Evolutionary conservation across 106 monocot genomes (phyloP), one percentile per base, ranked within the genome.

Genomic region (Dendrobium catenatum): DNA sequence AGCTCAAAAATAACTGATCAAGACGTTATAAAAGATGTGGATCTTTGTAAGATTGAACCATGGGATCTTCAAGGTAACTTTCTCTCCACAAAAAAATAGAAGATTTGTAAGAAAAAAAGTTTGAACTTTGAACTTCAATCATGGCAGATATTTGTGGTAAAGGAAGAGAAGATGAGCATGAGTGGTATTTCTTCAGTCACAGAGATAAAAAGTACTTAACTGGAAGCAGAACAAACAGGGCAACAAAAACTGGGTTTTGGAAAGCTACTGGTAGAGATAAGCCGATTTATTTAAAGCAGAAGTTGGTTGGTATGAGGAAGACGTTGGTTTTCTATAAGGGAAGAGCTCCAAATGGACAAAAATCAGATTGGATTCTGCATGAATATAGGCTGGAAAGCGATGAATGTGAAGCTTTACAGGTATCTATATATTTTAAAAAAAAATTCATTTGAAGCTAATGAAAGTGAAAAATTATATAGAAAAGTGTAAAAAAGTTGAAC

Each of bases 111-210:
- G 27, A 46, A 0, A 46, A 46, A 68, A 26, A 7, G 1, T 27
- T 37, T 37, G 3, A 3, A 37, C 3, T 37, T 37, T 37, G 56
- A 56, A 19, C 17, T 15, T 56, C 3, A 15, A 24, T 29, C 5
- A 7, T 68, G 22, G 9, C 27, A 18, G 46, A 46, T 46, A 4
- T 24, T 0, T 73, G 41, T 73, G 41, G 18, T 41, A 33, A 19
- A 24, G 2, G 15, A 54, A 4, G 17, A 66, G 6, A 51, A 86
- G 86, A 86, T 40, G 78, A 86, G 61, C 85, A 81, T n/a, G 85
- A 85, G 59, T 85, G 85, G 85, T 82, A 85, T 24, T 85, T 85
- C 70, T 85, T 85, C n/a, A 82, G 85, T 48, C 81, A 78, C 20
- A 33, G 81, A 26, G 85, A 85, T 41, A 78, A 82, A 6, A 85